Conservation (phyloP, 148 eudicot species). For the Vaccinium corymbosum region DNA sequence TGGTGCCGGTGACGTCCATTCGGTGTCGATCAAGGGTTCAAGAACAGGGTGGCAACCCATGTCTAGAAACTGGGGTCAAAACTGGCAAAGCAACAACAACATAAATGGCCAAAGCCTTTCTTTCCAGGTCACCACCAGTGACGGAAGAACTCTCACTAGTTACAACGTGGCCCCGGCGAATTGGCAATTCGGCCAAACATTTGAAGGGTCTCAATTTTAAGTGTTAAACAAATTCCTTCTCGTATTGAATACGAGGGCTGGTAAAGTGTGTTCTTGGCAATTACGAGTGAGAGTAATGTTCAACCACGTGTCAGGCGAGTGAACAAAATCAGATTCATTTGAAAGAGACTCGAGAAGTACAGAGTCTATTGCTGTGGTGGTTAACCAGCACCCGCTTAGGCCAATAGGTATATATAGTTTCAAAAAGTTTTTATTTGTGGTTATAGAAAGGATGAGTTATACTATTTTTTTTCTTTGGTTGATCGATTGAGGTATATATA, state of each 20-base stretch:
- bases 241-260: not conserved
- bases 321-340: not conserved
- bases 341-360: not conserved
- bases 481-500: not conserved
- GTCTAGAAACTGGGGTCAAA: slow-evolving; percentile 44
- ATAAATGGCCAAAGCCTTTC: slow-evolving; percentile 33
- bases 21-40: slow-evolving; percentile 33
- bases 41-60: slow-evolving; percentile 36
- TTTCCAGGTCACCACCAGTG: slow-evolving; percentile 29
- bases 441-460: not conserved
- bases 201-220: slow-evolving; percentile 29
- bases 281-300: not conserved
- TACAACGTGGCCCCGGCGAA: slow-evolving; percentile 24
- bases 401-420: slow-evolving; percentile 4
- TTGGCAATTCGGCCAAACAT: slow-evolving; percentile 41
- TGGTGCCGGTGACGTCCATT: slow-evolving; percentile 36
- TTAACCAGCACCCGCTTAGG: slow-evolving; percentile 39
- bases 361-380: slow-evolving; percentile 34
- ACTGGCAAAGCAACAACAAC: slow-evolving; percentile 40
- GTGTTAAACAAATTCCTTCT: not conserved
- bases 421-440: not conserved
- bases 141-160: slow-evolving; percentile 31
- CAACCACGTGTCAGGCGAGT: not conserved
- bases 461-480: too few species aligned
- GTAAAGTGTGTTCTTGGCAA: not conserved